phyloP scores from a whole-genome alignment of 179 eudicot species.

The Heliamphora pulchella region DNA sequence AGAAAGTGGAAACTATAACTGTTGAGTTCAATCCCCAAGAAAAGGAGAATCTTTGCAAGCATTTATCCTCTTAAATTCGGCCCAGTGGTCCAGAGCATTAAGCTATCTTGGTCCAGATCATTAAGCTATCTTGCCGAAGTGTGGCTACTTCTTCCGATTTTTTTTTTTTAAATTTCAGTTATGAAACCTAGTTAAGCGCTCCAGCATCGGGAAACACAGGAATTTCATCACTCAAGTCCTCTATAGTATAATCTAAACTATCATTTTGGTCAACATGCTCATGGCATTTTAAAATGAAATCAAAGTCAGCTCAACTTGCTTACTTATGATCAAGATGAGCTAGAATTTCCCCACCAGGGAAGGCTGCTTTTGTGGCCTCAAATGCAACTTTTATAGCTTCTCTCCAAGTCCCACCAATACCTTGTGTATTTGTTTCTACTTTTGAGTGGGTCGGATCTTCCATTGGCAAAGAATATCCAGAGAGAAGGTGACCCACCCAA shows the following conservation, averaged over 20 bases:
- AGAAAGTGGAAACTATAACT: not conserved
- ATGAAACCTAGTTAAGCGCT: not conserved
- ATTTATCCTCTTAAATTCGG: not conserved
- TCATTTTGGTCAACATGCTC: not conserved
- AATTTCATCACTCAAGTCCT: not conserved
- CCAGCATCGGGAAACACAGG: too few relatives aligned
- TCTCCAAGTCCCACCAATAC: slow-evolving; percentile 82
- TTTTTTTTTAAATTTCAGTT: too few relatives aligned
- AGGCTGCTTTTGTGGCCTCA: slow-evolving; percentile 45
- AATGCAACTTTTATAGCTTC: slow-evolving; percentile 52
- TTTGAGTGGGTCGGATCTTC: slow-evolving; percentile 56
- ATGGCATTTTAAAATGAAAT: not conserved
- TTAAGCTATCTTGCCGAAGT: not conserved
- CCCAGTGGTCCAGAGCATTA: not conserved
- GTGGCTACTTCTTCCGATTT: too few relatives aligned
- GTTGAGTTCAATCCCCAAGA: not conserved
- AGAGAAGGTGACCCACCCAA: slow-evolving; percentile 92
- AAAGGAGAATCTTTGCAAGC: not conserved
- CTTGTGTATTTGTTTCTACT: slow-evolving; percentile 26
- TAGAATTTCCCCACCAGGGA: slow-evolving; percentile 48
- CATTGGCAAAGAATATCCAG: slow-evolving; percentile 95
- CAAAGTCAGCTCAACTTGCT: slow-evolving; percentile 11
- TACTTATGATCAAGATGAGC: slow-evolving; percentile 62
- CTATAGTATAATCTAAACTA: not conserved
- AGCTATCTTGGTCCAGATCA: not conserved